Evolutionary conservation across 75 land plant genomes (phyloP).

Genomic region (Sequoiadendron giganteum): DNA sequence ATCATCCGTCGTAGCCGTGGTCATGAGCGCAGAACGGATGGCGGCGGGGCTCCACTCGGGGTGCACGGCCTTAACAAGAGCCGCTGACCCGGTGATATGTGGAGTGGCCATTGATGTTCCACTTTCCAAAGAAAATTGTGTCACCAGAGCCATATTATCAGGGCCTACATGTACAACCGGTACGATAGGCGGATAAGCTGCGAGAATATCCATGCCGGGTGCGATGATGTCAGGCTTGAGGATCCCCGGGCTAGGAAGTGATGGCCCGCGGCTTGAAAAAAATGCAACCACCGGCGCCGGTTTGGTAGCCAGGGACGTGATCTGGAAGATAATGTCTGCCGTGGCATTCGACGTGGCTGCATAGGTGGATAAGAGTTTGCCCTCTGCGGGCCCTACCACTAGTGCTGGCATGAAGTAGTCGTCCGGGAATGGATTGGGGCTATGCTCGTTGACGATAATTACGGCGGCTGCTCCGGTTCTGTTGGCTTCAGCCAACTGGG

Average conservation of each 20-base stretch:
- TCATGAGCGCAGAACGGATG: constrained; percentile 77
- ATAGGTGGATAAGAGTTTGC: not conserved
- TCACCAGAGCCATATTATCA: not conserved
- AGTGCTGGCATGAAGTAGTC: too few relatives aligned
- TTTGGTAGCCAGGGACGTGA: constrained; percentile 33
- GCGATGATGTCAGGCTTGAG: constrained; percentile 69
- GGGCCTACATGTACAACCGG: constrained; percentile 6
- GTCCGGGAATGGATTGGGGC: too few relatives aligned
- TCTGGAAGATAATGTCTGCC: constrained; percentile 34
- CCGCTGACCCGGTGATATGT: constrained; percentile 61
- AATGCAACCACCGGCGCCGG: constrained; percentile 49
- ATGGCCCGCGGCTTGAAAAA: constrained; percentile 66
- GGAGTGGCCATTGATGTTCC: constrained; percentile 85
- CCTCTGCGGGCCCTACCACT: too few relatives aligned
- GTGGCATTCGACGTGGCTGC: not conserved
- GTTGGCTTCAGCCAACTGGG: too few relatives aligned
- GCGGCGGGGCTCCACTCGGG: constrained; percentile 79
- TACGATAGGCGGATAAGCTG: constrained; percentile 33
- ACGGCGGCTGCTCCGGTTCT: too few relatives aligned
- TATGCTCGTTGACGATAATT: too few relatives aligned
- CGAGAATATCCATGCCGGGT: constrained; percentile 54
- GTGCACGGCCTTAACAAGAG: constrained; percentile 60
- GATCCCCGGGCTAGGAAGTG: constrained; percentile 22
- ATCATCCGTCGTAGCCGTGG: constrained; percentile 53
- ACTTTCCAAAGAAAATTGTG: constrained; percentile 23